Evolutionary conservation across 371 early-diverging fungal species (phyloP).

Genomic region (Mortierella sp.): DNA sequence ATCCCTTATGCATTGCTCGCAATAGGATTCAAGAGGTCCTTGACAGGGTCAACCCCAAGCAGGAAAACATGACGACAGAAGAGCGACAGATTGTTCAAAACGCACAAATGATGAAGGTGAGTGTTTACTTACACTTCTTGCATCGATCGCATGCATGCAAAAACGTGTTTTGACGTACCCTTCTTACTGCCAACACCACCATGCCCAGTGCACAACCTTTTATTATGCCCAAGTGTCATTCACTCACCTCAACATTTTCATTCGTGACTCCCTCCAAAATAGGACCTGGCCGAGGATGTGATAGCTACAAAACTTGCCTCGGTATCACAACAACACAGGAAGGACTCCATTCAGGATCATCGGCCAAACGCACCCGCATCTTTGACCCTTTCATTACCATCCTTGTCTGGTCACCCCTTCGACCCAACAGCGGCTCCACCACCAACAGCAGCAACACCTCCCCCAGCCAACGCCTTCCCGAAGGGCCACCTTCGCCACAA

Average conservation of each 20-base stretch:
- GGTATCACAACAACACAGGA: neutral
- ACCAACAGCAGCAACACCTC: slow-evolving; percentile 34
- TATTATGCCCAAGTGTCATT: neutral
- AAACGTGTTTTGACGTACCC: neutral
- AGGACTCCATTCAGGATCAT: neutral
- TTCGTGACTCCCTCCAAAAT: neutral
- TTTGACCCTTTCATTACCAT: slow-evolving; percentile 16
- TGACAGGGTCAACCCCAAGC: slow-evolving; percentile 28
- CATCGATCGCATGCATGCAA: neutral
- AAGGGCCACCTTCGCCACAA: slow-evolving; percentile 30
- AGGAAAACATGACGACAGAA: slow-evolving; percentile 37
- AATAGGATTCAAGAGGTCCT: slow-evolving; percentile 40
- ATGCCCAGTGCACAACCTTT: neutral
- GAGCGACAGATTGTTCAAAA: slow-evolving; percentile 44
- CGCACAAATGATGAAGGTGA: slow-evolving; percentile 55
- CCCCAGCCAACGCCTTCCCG: slow-evolving; percentile 24
- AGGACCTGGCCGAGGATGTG: slow-evolving; percentile 49
- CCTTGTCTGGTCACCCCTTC: neutral
- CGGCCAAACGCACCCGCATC: slow-evolving; percentile 5
- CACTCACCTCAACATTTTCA: neutral
- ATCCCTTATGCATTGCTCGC: neutral
- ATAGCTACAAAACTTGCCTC: slow-evolving; percentile 30
- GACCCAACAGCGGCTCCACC: slow-evolving; percentile 30
- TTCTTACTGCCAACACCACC: neutral
- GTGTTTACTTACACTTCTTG: neutral